Evolutionary conservation across 1,284 basidiomycete species (phyloP).

Genomic region (Hemileia vastatrix): DNA sequence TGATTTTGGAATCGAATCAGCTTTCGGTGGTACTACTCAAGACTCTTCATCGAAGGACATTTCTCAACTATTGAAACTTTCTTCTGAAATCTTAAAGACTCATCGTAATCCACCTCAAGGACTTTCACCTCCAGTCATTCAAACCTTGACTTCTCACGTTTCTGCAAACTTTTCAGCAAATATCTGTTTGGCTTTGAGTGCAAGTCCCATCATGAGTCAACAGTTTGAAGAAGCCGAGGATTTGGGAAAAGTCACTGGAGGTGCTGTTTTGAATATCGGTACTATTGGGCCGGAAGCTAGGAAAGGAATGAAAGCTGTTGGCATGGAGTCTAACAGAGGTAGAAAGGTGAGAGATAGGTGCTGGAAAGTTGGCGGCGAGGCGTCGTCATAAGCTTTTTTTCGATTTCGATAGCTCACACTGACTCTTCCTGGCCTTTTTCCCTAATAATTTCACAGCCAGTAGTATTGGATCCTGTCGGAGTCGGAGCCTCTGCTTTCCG

Average conservation of each 20-base stretch:
- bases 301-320: conserved; percentile 37
- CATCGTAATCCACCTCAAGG: conserved; percentile 24
- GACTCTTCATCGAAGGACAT: not conserved
- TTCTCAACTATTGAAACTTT: not conserved
- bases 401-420: too few species aligned
- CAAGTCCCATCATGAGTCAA: conserved; percentile 41
- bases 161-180: too few species aligned
- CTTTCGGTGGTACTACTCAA: not conserved
- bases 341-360: conserved; percentile 25
- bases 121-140: conserved; percentile 33
- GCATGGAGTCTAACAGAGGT: too few species aligned
- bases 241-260: conserved; percentile 30
- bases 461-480: conserved; percentile 42
- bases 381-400: too few species aligned
- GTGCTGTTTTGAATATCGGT: conserved; percentile 40
- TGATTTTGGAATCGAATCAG: not conserved
- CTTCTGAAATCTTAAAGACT: conserved; percentile 6
- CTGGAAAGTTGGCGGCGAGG: not conserved
- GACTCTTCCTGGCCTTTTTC: too few species aligned
- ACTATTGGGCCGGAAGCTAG: conserved; percentile 35
- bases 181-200: conserved; percentile 36
- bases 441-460: conserved; percentile 26
- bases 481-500: conserved; percentile 39
- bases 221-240: conserved; percentile 38
- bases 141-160: conserved; percentile 41